Evolutionary conservation across 441 rosid species (phyloP), one percentile per base, ranked within the genome.

Genomic region (Adansonia grandidieri): DNA sequence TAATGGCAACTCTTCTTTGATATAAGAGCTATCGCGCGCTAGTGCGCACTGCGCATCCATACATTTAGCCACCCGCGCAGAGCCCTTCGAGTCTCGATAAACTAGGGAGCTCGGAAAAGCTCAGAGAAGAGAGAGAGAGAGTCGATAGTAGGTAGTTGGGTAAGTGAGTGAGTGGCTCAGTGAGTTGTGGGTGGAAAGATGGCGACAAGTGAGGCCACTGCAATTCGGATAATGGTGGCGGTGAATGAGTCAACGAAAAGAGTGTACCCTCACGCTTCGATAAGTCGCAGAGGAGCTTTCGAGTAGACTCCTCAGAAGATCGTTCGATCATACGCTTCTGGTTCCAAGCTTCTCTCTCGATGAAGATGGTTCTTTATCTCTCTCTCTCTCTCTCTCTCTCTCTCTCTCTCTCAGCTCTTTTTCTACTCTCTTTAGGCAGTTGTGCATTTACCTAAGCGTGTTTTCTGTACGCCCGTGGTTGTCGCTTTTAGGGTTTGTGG

Each of bases 221-320:
- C 93, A 13, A 92, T 97, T 80, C 90, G 93, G 83, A 77, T 93
- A 62, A 83, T 96, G 93, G 65, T 96, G 22, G 97, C 86, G 1
- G 98, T 93, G 88, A 91, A 89, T 84, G 91, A 92, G 87, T 93
- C 99, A 32, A 88, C 94, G 17, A 82, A 91, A 74, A 89, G 80
- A 81, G 95, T 93, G 9, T 91, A 93, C 50, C 98, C 97, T 0
- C 89, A 92, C 82, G 84, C 99, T 15, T 90, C 98, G 62, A 96
- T 96, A 19, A 93, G 99, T 78, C 87, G 98, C 90, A 86, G 78
- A 53, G 88, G 93, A 65, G 99, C 99, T 37, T 96, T 93, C 83
- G 97, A 92, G 61, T 96, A 98, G 98, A 92, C 92, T 53, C 82
- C 92, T 75, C 73, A 87, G 77, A 90, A 93, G 93, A 92, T 93